phyloP scores from a whole-genome alignment of 306 rosid species.

The Parietaria judaica region DNA sequence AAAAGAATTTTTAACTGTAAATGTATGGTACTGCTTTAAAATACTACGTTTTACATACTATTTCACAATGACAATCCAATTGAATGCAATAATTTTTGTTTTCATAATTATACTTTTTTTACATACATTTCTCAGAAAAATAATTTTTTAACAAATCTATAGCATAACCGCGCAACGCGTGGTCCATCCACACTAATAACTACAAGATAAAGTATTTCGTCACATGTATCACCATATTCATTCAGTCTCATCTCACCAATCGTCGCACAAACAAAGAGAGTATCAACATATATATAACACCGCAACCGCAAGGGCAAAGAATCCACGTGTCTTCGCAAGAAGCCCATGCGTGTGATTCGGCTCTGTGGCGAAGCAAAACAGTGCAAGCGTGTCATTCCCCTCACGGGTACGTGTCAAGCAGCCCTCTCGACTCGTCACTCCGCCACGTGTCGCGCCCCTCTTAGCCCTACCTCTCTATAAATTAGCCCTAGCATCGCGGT shows the following conservation, averaged over 20 bases:
- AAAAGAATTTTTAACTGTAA: too few relatives aligned
- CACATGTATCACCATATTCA: too few relatives aligned
- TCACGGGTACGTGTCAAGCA: constrained; percentile 6
- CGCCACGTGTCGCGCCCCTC: constrained; percentile 6
- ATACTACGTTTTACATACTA: too few relatives aligned
- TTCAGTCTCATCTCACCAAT: background rate
- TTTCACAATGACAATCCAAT: too few relatives aligned
- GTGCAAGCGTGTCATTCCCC: constrained; percentile 10
- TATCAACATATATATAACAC: background rate
- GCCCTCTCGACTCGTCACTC: constrained; percentile 4
- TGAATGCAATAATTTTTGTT: too few relatives aligned
- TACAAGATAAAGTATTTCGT: too few relatives aligned
- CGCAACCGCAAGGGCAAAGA: background rate
- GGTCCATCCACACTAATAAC: too few relatives aligned
- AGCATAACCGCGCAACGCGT: too few relatives aligned
- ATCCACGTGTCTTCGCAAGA: constrained; percentile 3
- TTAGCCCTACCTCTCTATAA: background rate
- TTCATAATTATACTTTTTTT: too few relatives aligned
- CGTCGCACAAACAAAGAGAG: background rate
- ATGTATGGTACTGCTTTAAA: too few relatives aligned
- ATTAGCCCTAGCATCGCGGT: background rate
- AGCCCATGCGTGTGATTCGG: background rate
- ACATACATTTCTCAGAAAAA: too few relatives aligned
- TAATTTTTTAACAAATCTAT: too few relatives aligned
- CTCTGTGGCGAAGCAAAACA: background rate